Conservation (phyloP, 2,329 filamentous ascomycete species). For the Hypoxylon rubiginosum region DNA sequence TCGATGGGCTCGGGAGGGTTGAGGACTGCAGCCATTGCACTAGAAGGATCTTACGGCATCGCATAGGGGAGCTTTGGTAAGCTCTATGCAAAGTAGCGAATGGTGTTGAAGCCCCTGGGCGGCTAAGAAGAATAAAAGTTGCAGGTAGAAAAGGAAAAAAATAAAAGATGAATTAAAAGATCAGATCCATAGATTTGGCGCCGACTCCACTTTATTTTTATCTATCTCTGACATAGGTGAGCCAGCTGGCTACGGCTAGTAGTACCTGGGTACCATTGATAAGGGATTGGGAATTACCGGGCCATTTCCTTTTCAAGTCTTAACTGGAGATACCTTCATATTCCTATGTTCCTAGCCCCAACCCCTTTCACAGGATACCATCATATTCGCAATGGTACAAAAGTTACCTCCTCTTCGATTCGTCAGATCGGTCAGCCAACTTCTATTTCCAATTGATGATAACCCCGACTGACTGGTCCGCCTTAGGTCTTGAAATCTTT, state of each 20-base stretch:
- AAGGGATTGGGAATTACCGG: not conserved
- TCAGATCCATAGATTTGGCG: not conserved
- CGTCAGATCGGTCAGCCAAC: conserved; percentile 70
- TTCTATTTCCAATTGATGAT: not conserved
- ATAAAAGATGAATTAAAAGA: too few relatives aligned
- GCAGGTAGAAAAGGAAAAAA: conserved; percentile 6
- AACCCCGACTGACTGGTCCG: not conserved
- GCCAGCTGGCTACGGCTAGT: too few relatives aligned
- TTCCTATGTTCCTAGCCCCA: not conserved
- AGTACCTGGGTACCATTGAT: not conserved
- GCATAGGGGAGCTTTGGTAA: conserved; percentile 8
- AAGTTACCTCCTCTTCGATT: conserved; percentile 70
- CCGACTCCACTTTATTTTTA: conserved; percentile 15
- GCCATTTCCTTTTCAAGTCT: not conserved
- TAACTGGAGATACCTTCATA: not conserved
- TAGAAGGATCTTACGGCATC: conserved; percentile 25
- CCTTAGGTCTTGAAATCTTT: conserved; percentile 86
- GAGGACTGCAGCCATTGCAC: conserved; percentile 39
- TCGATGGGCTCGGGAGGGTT: conserved; percentile 28
- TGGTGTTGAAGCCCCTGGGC: conserved; percentile 18
- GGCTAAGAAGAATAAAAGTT: conserved; percentile 22
- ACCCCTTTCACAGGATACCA: conserved; percentile 3
- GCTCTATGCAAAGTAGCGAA: conserved; percentile 1
- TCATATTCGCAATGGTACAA: conserved; percentile 40
- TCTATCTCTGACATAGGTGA: not conserved